Base-by-base conservation (phyloP, 2,329 filamentous ascomycete species). In the Mariannaea elegans region DNA sequence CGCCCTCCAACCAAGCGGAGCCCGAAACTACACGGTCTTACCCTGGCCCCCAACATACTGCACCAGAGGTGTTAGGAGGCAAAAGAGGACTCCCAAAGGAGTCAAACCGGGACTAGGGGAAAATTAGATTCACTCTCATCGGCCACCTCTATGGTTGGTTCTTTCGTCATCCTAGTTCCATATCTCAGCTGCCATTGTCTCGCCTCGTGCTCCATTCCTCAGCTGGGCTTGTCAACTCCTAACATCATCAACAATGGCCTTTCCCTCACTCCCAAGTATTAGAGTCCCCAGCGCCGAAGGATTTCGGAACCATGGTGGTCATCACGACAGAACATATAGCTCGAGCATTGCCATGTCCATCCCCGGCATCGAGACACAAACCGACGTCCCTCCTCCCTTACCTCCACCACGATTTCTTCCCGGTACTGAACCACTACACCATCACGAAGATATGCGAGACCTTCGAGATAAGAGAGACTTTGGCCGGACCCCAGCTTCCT, bases 361-460 rank as follows among this genome's bases (percentile, higher is more conserved):
- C 59, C 80, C 78, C 31, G 77, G 78, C 47, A 68, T 74, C 41
- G 64, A 71, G 13, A 63, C 66, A 42, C 71, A 68, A 57, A 63
- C 71, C 59, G 68, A 74, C 62, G 77, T 73, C 3, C 81, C 80
- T 61, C 81, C 80, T 50, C 76, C 81, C 32, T 64, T 83, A 42
- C 81, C 80, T n/a, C 80, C 80, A n/a, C 81, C 81, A 5, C 73
- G 73, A 46, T 69, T 73, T 31, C 70, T 76, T 5, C 77, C 76
- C 7, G 72, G 76, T 34, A 68, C 71, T 34, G 77, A 77, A 6
- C 72, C 73, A 27, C 67, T 73, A 55, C 62, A 70, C 41, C 65
- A n/a, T n/a, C n/a, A 70, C 32, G 65, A 75, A 36, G 74, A 76
- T 46, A 71, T 69, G 58, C 66, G 65, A 47, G 67, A 76, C 49